Base-by-base conservation (phyloP, 2,329 filamentous ascomycete genomes). In the Torrubiella hemipterigena region DNA sequence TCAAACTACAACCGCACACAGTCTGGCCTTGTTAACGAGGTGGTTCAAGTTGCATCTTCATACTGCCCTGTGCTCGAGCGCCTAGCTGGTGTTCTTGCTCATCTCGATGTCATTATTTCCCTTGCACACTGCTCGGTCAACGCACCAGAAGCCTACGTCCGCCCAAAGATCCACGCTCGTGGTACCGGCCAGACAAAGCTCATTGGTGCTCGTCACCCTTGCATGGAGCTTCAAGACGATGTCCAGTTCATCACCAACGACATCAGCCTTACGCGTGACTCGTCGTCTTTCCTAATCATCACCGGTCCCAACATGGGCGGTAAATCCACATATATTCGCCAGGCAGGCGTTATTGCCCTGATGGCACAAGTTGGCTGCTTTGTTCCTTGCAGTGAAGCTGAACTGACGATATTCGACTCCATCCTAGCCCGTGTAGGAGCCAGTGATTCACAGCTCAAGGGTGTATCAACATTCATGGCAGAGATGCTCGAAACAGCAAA, bases 401-500 rank as follows among this genome's bases (percentile, higher is more conserved):
- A 96, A 55, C 62, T 98, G 27, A 93, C 84, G 12, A 86, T 98
- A 36, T 98, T 95, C 52, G 91, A 98, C 60, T 91, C 85, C 39
- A 94, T 98, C 38, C 79, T 98, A 23, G 91, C 93, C 0, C 81
- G 91, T 44, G 91, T 98, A 0, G 91, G 93, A 25, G 93, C 91
- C 6, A 91, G 82, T 45, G 93, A 98, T 58, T 93, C 84, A 6
- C 91, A 96, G 55, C 78, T 98, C 40, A 96, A 96, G 59, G 91
- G 91, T 21, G 91, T 98, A 3, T 94, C 85, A 4, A 98, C 91
- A 0, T 98, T 98, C 56, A 98, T 98, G 93, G 91, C 91, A 2
- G 91, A 98, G 61, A 98, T 98, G 91, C 72, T 98, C 15, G 91
- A 98, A 55, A 98, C 91, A 2, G 86, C 91, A 43, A 96, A 96